A percentile compares a stretch with the other conserved stretches of the same genome.
These are phyloP conservation scores for Grosmannia huntii DNA, from an alignment of 2,329 filamentous ascomycete species.

Conservation along the genomic window DNA sequence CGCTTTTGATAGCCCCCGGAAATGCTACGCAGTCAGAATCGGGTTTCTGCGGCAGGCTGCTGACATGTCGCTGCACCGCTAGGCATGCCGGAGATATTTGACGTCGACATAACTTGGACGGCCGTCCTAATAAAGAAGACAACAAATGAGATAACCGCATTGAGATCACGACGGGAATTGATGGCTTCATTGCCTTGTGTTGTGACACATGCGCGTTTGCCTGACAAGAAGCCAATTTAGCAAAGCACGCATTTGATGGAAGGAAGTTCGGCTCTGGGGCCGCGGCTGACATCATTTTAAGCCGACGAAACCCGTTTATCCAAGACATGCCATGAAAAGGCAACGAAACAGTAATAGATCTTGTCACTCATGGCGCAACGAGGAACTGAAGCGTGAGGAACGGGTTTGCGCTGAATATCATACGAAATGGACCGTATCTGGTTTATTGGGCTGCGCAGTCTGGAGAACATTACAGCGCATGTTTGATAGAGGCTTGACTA, in stretches of 20 bases:
- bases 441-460: no score
- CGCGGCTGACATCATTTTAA: not conserved
- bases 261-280: not conserved
- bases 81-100: not conserved
- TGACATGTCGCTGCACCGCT: slow-evolving; percentile 17
- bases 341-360: not conserved
- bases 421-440: no score
- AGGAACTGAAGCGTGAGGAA: no score
- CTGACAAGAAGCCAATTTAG: not conserved
- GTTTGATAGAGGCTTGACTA: no score
- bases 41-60: slow-evolving; percentile 42
- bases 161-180: not conserved
- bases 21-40: slow-evolving; percentile 54
- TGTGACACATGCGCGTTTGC: not conserved
- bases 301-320: not conserved
- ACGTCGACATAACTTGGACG: not conserved
- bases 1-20: slow-evolving; percentile 88
- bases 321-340: not conserved
- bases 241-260: not conserved
- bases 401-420: no score
- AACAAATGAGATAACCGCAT: not conserved
- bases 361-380: no score
- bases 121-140: not conserved
- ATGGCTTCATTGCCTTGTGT: not conserved
- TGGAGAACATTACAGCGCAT: no score